These are phyloP conservation scores for Alternaria tenuissima DNA, from an alignment of 2,329 filamentous ascomycete species.

Conservation along the genomic window DNA sequence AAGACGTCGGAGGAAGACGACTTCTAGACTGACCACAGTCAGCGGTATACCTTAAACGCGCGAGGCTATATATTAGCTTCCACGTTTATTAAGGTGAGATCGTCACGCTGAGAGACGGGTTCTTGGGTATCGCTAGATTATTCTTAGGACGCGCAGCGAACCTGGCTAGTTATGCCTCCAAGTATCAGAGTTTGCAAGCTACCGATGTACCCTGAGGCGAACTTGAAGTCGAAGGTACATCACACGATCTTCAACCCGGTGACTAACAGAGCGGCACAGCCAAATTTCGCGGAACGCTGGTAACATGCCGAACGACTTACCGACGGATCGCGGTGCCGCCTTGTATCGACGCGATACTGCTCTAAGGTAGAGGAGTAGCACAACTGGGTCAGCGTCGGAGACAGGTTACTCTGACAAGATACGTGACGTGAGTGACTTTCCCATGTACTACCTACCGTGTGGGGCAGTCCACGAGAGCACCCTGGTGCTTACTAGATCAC, in stretches of 20 bases:
- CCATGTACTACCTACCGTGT: conserved; percentile 16
- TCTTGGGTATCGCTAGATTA: neutral
- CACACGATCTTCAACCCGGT: neutral
- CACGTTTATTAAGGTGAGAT: conserved; percentile 1
- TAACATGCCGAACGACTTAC: conserved; percentile 1
- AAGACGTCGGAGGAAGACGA: neutral
- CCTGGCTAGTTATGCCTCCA: neutral
- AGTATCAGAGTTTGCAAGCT: neutral
- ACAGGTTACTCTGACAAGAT: conserved; percentile 1
- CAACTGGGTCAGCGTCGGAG: conserved; percentile 10
- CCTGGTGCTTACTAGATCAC: conserved; percentile 12
- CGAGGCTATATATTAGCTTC: neutral
- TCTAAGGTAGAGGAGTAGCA: conserved; percentile 6
- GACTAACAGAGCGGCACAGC: neutral
- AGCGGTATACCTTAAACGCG: neutral
- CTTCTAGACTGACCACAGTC: neutral
- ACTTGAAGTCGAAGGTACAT: neutral
- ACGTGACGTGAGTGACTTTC: conserved; percentile 21
- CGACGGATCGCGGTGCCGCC: conserved; percentile 12
- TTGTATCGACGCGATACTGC: conserved; percentile 12
- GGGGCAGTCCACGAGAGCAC: conserved; percentile 10
- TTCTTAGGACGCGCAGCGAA: neutral
- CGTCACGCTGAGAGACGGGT: neutral
- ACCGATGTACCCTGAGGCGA: neutral
- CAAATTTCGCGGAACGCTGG: conserved; percentile 3